Evolutionary conservation across 305 asterid genomes (phyloP).

Genomic region (Solanum hybrid): DNA sequence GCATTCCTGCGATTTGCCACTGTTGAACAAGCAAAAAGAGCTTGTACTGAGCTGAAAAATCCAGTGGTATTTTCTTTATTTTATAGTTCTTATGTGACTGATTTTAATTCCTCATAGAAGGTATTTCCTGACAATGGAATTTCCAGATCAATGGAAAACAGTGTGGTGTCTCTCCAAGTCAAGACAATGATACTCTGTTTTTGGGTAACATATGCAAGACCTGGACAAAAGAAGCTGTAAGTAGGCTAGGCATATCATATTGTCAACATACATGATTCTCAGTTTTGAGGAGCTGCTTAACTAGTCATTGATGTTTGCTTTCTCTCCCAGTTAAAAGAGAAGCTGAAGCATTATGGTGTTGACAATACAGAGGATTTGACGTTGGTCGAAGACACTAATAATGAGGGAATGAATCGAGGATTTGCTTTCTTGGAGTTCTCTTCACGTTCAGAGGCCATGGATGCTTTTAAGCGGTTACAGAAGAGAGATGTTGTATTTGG

Average conservation of each 20-base stretch:
- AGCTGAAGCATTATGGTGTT: constrained; percentile 67
- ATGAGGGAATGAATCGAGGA: constrained; percentile 73
- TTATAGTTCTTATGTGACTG: constrained; percentile 23
- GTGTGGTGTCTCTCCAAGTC: constrained; percentile 95
- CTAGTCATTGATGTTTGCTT: constrained; percentile 35
- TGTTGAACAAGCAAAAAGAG: constrained; percentile 88
- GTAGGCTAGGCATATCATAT: constrained; percentile 27
- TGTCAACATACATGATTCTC: constrained; percentile 16
- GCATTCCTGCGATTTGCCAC: constrained; percentile 97
- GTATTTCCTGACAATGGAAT: constrained; percentile 29
- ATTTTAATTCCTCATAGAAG: constrained; percentile 17
- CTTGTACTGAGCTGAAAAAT: constrained; percentile 72
- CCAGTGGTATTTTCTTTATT: constrained; percentile 71
- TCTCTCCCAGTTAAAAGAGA: constrained; percentile 82
- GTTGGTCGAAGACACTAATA: constrained; percentile 82
- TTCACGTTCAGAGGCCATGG: constrained; percentile 97
- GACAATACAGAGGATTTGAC: constrained; percentile 83
- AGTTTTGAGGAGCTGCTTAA: constrained; percentile 15
- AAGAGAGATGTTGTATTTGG: constrained; percentile 88
- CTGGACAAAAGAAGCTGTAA: constrained; percentile 94
- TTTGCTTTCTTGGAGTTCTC: constrained; percentile 93
- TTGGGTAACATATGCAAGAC: constrained; percentile 93
- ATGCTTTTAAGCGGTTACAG: constrained; percentile 93
- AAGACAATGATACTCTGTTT: constrained; percentile 95
- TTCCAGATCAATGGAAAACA: constrained; percentile 96